Conservation (phyloP, 352 stramenopile species). For the Lagenidium giganteum region DNA sequence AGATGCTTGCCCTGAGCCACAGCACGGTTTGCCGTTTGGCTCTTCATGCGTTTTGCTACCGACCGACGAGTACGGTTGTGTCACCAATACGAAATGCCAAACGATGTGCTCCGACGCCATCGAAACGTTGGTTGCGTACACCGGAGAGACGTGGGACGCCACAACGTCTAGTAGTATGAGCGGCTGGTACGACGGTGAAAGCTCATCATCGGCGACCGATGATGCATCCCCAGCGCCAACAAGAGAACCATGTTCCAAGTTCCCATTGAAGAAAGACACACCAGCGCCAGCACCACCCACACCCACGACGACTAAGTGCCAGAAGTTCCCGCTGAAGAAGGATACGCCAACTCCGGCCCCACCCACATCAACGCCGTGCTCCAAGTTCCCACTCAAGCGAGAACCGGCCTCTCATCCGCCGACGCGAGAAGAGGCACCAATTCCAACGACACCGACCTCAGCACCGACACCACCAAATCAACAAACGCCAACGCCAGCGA, state of each 20-base stretch:
- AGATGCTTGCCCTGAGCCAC: slow-evolving; percentile 4
- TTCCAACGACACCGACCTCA: background rate
- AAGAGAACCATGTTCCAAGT: background rate
- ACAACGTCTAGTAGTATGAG: no score
- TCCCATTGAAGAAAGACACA: background rate
- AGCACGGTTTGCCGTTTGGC: slow-evolving; percentile 12
- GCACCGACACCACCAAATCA: no score
- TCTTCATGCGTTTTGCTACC: slow-evolving; percentile 9
- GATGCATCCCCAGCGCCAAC: background rate
- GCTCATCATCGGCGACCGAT: background rate
- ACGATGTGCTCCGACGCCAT: background rate
- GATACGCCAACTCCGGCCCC: background rate
- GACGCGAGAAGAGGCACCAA: no score
- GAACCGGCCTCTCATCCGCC: no score
- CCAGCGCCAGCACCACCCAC: background rate
- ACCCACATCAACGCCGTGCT: background rate
- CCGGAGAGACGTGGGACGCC: no score
- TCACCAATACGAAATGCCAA: slow-evolving; percentile 8
- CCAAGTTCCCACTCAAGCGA: no score
- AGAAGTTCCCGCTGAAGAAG: no score
- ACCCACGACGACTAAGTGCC: background rate
- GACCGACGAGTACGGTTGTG: slow-evolving; percentile 13
- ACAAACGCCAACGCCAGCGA: no score
- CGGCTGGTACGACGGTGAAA: no score
- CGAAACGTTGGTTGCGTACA: no score